A percentile compares a stretch with the other conserved stretches of the same genome.
phyloP scores from a whole-genome alignment of 2,329 filamentous ascomycete species.

The Cephalotrichum gorgonifer region DNA sequence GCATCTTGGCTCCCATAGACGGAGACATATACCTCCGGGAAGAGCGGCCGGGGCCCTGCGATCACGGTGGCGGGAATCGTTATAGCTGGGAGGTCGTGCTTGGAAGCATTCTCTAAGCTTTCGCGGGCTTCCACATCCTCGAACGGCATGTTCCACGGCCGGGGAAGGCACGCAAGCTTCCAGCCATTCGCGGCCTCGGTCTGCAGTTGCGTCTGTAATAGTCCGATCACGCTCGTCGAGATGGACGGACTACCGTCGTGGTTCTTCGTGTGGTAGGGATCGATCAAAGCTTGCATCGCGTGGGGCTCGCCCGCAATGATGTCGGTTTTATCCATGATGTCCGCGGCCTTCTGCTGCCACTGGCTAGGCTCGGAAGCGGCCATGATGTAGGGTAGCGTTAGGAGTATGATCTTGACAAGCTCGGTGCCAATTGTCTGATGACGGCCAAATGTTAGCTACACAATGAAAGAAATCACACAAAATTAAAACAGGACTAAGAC shows the following conservation, averaged over 20 bases:
- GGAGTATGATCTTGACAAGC: conserved; percentile 90
- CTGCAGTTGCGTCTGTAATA: conserved; percentile 81
- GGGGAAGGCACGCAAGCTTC: conserved; percentile 60
- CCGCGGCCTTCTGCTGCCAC: conserved; percentile 62
- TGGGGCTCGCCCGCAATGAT: conserved; percentile 88
- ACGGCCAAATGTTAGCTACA: background rate
- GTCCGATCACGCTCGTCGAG: conserved; percentile 58
- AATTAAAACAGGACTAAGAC: conserved; percentile 19
- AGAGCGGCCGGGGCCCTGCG: conserved; percentile 65
- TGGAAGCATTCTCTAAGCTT: conserved; percentile 50
- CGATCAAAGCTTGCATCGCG: conserved; percentile 72
- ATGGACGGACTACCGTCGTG: conserved; percentile 54
- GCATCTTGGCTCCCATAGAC: conserved; percentile 82
- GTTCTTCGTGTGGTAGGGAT: conserved; percentile 64
- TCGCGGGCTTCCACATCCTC: conserved; percentile 50
- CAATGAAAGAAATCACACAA: background rate
- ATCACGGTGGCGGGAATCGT: conserved; percentile 65
- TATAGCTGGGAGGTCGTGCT: conserved; percentile 70
- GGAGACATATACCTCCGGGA: conserved; percentile 89
- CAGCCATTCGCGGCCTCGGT: conserved; percentile 64
- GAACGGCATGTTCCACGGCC: conserved; percentile 54
- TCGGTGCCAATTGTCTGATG: conserved; percentile 61
- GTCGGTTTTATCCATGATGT: conserved; percentile 85
- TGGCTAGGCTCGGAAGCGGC: conserved; percentile 54
- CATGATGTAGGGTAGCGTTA: conserved; percentile 88